Percentiles rank a stretch among this genome's conserved stretches.
Evolutionary conservation across 768 basidiomycete genomes (phyloP).

Genomic region (Termitomyces sp.): DNA sequence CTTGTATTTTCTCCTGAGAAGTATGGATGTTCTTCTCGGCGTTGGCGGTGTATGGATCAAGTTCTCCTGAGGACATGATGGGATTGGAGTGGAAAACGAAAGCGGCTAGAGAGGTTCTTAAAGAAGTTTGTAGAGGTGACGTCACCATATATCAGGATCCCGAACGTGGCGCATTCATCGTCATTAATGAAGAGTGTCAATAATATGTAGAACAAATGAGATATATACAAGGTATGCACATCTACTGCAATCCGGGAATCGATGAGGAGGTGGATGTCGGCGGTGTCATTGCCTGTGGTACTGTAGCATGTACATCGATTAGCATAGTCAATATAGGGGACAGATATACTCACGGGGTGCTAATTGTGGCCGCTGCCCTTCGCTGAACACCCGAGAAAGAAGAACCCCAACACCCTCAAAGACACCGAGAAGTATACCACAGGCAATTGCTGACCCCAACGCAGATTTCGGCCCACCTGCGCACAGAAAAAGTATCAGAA

Average conservation of each 20-base stretch:
- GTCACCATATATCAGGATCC: constrained; percentile 10
- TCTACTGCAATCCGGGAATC: constrained; percentile 48
- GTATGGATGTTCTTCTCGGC: constrained; percentile 56
- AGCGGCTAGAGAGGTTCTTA: constrained; percentile 9
- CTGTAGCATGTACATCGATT: constrained; percentile 23
- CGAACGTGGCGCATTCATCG: constrained; percentile 1
- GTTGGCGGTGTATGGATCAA: constrained; percentile 73
- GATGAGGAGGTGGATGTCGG: constrained; percentile 38
- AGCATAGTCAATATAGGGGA: constrained; percentile 1
- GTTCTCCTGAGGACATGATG: constrained; percentile 26
- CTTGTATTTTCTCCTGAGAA: constrained; percentile 63
- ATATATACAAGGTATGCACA: constrained; percentile 31
- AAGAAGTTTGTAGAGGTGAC: constrained; percentile 15
- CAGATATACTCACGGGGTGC: constrained; percentile 58
- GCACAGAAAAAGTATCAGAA: constrained; percentile 3
- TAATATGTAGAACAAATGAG: constrained; percentile 28
- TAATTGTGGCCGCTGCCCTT: constrained; percentile 75
- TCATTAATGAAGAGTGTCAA: constrained; percentile 12
- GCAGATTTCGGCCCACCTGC: constrained; percentile 93
- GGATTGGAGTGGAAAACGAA: background rate
- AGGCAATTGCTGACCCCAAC: constrained; percentile 89
- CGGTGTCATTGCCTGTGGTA: constrained; percentile 55
- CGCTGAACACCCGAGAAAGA: constrained; percentile 83
- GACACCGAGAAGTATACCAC: constrained; percentile 92
- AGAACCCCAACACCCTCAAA: constrained; percentile 96